A percentile compares a stretch with the other conserved stretches of the same genome.
These are phyloP conservation scores for Leccinum solheimii DNA, from an alignment of 1,284 basidiomycete genomes.

Conservation along the genomic window DNA sequence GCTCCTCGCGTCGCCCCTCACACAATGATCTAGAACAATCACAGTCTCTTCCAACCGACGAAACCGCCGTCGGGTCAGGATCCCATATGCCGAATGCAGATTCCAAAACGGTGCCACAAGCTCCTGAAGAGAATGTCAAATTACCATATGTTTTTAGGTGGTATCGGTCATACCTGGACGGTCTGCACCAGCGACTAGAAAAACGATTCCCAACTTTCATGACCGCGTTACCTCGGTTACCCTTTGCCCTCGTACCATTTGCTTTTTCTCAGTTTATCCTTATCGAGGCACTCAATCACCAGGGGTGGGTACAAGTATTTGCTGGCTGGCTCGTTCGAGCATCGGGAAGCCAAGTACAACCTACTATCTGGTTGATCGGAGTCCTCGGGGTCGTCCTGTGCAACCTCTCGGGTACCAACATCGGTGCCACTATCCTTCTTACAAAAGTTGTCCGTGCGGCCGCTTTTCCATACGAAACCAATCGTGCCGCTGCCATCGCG, in stretches of 20 bases:
- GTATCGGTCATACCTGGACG: conserved; percentile 23
- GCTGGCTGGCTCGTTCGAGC: conserved; percentile 66
- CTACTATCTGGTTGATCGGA: conserved; percentile 58
- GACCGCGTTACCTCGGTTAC: conserved; percentile 70
- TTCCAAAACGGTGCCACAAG: background rate
- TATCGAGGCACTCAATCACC: conserved; percentile 79
- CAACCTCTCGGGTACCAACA: conserved; percentile 92
- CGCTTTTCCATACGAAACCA: conserved; percentile 18
- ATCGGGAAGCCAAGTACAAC: conserved; percentile 45
- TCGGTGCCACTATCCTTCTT: conserved; percentile 92
- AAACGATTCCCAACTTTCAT: conserved; percentile 73
- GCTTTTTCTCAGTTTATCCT: conserved; percentile 96
- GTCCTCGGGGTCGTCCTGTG: conserved; percentile 74
- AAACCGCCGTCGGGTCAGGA: conserved; percentile 6
- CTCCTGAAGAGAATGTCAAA: background rate
- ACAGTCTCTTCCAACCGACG: conserved; percentile 1
- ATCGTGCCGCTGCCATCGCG: conserved; percentile 51
- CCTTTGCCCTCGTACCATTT: conserved; percentile 85
- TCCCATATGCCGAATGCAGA: background rate
- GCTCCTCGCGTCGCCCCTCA: background rate
- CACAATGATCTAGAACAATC: background rate
- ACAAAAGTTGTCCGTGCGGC: conserved; percentile 50
- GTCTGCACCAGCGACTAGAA: conserved; percentile 29
- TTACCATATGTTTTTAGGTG: conserved; percentile 6
- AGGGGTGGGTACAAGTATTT: conserved; percentile 93